Percentiles rank a stretch among this genome's conserved stretches.
Evolutionary conservation across 2,329 filamentous ascomycete genomes (phyloP).

Genomic region (Pseudogymnoascus sp.): DNA sequence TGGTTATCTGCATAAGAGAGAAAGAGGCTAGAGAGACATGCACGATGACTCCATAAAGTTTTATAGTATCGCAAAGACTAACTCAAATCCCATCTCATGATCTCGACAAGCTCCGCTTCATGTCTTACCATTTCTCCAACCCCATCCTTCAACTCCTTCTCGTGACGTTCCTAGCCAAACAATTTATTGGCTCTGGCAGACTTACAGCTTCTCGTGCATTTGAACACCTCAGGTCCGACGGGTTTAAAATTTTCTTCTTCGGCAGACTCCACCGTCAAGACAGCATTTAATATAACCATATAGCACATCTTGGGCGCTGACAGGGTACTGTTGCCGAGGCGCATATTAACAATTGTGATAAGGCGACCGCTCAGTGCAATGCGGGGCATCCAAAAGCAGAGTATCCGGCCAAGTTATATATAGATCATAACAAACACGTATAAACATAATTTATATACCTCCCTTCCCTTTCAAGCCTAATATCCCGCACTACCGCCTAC

Average conservation of each 20-base stretch:
- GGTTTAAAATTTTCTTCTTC: neutral
- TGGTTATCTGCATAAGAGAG: no score
- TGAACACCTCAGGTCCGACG: neutral
- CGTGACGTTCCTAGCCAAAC: neutral
- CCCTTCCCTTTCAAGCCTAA: neutral
- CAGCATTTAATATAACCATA: no score
- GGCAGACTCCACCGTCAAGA: neutral
- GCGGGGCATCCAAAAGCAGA: neutral
- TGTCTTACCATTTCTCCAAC: neutral
- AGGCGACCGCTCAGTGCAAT: neutral
- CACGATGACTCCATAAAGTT: no score
- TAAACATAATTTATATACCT: neutral
- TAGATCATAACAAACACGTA: neutral
- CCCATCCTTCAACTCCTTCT: neutral
- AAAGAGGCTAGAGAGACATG: no score
- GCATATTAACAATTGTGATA: slow-evolving; percentile 12
- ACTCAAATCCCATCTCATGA: neutral
- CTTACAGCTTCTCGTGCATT: neutral
- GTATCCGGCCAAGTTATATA: neutral
- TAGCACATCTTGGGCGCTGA: no score
- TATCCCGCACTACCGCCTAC: neutral
- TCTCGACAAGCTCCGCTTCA: neutral
- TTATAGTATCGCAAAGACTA: no score
- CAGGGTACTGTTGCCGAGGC: neutral
- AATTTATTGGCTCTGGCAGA: neutral